A percentile compares a stretch with the other conserved stretches of the same genome.
phyloP scores from a whole-genome alignment of 768 basidiomycete genomes.

The Russula lepida region DNA sequence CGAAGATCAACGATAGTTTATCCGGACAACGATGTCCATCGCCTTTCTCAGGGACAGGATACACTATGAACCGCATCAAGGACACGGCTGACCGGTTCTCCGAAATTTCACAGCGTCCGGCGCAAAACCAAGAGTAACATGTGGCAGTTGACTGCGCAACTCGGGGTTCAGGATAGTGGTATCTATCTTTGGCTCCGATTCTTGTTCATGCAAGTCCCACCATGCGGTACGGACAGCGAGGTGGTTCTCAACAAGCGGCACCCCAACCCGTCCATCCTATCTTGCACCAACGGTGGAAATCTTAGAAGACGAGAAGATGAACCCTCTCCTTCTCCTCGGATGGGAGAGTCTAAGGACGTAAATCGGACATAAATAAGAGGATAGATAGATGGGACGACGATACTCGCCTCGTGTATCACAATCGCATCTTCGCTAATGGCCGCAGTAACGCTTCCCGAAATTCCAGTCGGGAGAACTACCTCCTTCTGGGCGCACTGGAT shows the following conservation, averaged over 20 bases:
- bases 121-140: not conserved
- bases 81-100: not conserved
- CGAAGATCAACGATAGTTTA: not conserved
- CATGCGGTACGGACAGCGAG: not conserved
- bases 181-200: not conserved
- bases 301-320: constrained; percentile 8
- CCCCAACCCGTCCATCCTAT: not conserved
- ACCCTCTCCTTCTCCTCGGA: not conserved
- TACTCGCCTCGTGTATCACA: constrained; percentile 8
- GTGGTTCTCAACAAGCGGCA: not conserved
- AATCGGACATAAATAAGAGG: not conserved
- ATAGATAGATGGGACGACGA: not conserved
- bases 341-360: not conserved
- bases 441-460: not conserved
- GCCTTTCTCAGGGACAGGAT: not conserved
- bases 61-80: not conserved
- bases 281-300: not conserved
- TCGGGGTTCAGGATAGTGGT: not conserved
- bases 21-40: not conserved
- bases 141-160: not conserved
- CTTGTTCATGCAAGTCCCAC: not conserved
- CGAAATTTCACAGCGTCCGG: not conserved
- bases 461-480: not conserved
- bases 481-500: not conserved
- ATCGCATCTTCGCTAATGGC: constrained; percentile 11